Conservation (phyloP, 129 eudicot genomes). For the Flaveria ramosissima region DNA sequence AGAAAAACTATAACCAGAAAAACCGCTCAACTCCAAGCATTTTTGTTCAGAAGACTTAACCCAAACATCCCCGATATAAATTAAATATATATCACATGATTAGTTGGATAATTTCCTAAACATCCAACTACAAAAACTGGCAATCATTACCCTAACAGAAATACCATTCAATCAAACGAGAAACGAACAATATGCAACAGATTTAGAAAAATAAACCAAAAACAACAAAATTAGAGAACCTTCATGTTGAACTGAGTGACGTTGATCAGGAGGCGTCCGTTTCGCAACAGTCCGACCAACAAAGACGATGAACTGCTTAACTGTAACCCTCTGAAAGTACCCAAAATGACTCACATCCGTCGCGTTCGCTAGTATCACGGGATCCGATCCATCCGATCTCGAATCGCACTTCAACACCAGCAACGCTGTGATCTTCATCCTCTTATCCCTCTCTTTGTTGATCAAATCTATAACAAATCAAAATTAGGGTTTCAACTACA, state of each 20-base stretch:
- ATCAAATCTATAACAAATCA: constrained; percentile 12
- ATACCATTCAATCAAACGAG: background rate
- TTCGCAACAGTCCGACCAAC: constrained; percentile 84
- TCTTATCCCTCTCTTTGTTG: background rate
- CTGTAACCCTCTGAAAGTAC: constrained; percentile 79
- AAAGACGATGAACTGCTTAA: constrained; percentile 73
- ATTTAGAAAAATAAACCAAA: background rate
- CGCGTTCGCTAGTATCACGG: constrained; percentile 72
- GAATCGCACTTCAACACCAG: constrained; percentile 59
- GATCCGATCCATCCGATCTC: constrained; percentile 61
- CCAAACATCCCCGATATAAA: background rate
- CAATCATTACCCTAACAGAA: background rate
- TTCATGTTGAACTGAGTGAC: constrained; percentile 93
- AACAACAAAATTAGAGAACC: constrained; percentile 35
- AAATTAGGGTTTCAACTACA: constrained; percentile 20
- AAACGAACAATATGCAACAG: background rate
- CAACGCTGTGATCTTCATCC: constrained; percentile 92
- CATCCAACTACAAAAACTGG: background rate
- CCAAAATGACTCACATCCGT: constrained; percentile 81
- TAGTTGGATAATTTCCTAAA: background rate
- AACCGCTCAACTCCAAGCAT: no score
- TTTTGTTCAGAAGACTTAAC: no score
- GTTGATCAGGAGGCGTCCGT: constrained; percentile 77
- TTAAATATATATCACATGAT: background rate
- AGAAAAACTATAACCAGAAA: no score